Percentiles rank a stretch among this genome's conserved stretches.
Conservation (phyloP, 352 stramenopile genomes). For the Pythium phragmiticola region DNA sequence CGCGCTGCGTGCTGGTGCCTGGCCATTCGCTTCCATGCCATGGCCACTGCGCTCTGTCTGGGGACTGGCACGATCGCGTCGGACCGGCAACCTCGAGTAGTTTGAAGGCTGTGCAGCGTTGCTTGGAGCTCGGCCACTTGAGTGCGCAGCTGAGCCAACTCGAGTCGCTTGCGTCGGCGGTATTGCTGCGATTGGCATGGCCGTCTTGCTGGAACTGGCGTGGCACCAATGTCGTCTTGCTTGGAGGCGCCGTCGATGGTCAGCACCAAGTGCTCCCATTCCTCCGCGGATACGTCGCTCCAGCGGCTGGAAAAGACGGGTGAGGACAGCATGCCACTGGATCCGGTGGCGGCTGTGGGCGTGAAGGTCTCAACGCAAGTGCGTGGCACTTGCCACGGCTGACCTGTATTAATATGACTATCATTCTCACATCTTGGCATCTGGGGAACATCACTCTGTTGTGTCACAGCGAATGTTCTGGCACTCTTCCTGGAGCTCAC, state of each 20-base stretch:
- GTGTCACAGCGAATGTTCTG: background rate
- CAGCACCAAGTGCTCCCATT: background rate
- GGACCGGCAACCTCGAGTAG: background rate
- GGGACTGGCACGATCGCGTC: no score
- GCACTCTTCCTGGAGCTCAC: background rate
- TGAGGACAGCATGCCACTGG: background rate
- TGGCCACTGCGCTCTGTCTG: background rate
- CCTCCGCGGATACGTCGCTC: background rate
- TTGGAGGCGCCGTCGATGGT: background rate
- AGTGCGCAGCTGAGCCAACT: background rate
- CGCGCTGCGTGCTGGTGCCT: background rate
- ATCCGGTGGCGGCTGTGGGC: no score
- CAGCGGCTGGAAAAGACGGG: background rate
- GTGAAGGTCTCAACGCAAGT: no score
- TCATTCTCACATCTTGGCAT: no score
- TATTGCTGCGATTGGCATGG: background rate
- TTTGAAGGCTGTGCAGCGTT: background rate
- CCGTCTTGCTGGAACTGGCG: background rate
- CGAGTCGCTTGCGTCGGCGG: conserved; percentile 1
- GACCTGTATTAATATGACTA: no score
- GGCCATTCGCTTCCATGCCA: background rate
- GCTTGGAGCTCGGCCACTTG: background rate
- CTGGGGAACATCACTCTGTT: background rate
- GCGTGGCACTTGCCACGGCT: no score
- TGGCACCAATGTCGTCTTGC: background rate